Base-by-base conservation (phyloP, 345 rosid genomes). In the Turnera subulata region DNA sequence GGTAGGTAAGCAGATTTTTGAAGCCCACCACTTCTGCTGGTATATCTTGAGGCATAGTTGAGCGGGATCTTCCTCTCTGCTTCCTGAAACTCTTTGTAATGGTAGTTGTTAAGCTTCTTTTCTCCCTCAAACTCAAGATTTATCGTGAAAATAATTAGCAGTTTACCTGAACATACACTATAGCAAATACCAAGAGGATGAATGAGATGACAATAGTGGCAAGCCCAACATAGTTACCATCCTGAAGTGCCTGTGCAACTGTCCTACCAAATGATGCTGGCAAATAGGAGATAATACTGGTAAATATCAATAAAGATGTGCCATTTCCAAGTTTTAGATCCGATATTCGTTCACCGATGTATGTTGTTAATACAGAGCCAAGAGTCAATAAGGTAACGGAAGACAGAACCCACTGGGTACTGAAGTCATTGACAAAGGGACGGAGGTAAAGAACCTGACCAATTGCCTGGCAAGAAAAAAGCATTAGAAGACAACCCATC, bases 21-120 rank as follows among this genome's bases (percentile, higher is more conserved):
- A 61, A 80, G 97, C 62, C 97, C 96, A 1, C 86, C 88, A 14
- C 86, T 77, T 70, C 75, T 81, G 74, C 93, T 86, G 46, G 74
- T 69, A 63, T 87, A 93, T 76, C 99, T 83, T 9, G 99, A 93
- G 35, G 99, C 97, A 79, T 93, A 93, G 64, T 93, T 93, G 50
- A 89, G 79, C 4, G 99, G 97, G 63, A 93, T 93, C 68, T 93
- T 93, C 74, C 99, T 86, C 86, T 93, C 99, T 47, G 99, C 99
- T 81, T 93, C 99, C 97, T 89, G 91, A 71, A 75, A 82, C 61
- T 63, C 65, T 73, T 80, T 53, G 73, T 65, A 57, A 39, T 58
- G 53, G 46, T 29, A 56, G 59, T 53, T 47, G 64, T 61, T 62
- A 58, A 71, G 24, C 67, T 46, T 60, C 64, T 45, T 59, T 57